phyloP scores from a whole-genome alignment of 257 asterid species.

The Solanum paucissectum region DNA sequence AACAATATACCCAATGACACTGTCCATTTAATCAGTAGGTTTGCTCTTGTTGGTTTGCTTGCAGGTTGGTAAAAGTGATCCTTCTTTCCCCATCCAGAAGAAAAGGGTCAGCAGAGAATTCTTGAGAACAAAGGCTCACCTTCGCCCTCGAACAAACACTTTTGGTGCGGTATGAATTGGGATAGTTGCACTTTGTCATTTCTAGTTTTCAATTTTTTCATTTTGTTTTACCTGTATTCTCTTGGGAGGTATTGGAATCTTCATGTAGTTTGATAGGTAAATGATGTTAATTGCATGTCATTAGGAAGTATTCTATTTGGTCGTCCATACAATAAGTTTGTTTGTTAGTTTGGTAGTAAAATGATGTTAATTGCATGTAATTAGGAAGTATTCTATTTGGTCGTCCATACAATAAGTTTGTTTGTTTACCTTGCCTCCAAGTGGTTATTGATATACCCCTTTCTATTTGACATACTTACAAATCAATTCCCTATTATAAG shows the following conservation, averaged over 20 bases:
- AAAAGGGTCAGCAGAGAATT: conserved; percentile 92
- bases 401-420: neutral
- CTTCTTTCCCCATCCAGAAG: conserved; percentile 94
- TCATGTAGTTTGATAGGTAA: neutral
- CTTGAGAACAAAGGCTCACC: conserved; percentile 95
- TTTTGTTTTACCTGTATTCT: neutral
- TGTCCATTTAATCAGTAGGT: neutral
- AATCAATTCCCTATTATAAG: neutral
- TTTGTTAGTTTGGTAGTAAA: neutral
- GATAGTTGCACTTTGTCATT: neutral
- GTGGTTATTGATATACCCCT: neutral
- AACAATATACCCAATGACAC: neutral
- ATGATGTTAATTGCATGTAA: neutral
- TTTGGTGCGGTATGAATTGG: conserved; percentile 79
- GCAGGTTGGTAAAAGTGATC: conserved; percentile 82
- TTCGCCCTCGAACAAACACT: conserved; percentile 95
- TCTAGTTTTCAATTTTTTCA: neutral
- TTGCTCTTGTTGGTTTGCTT: neutral
- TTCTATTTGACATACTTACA: neutral
- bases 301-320: neutral
- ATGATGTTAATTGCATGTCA: neutral
- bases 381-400: neutral
- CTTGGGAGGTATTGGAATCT: neutral
- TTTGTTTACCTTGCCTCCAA: neutral
- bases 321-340: neutral